These are phyloP conservation scores for Hypoxylon subgilvum DNA, from an alignment of 495 filamentous ascomycete genomes.

Conservation along the genomic window DNA sequence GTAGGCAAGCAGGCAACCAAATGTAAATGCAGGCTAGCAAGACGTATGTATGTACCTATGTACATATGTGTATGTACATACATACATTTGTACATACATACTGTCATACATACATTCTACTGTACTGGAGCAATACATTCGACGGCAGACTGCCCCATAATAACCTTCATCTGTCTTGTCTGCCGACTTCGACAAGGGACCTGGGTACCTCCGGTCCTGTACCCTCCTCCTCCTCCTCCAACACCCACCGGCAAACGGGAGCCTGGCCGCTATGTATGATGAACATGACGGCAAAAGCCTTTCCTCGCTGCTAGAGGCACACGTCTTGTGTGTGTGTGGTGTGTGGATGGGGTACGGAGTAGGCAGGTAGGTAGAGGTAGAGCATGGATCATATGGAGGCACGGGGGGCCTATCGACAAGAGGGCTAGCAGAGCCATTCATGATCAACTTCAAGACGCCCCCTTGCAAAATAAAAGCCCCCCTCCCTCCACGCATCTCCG, in stretches of 20 bases:
- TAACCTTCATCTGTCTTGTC: conserved; percentile 38
- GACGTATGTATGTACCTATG: too few relatives aligned
- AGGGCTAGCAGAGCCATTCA: conserved; percentile 35
- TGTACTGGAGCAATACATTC: conserved; percentile 27
- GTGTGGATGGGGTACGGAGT: conserved; percentile 40
- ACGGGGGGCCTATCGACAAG: conserved; percentile 43
- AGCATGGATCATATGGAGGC: conserved; percentile 46
- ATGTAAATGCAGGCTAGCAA: conserved; percentile 19
- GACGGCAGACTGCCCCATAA: conserved; percentile 29
- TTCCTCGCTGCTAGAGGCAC: conserved; percentile 25
- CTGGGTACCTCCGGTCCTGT: conserved; percentile 22
- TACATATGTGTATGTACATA: too few relatives aligned
- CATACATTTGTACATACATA: too few relatives aligned
- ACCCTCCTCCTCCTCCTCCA: conserved; percentile 36
- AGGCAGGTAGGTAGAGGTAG: conserved; percentile 45
- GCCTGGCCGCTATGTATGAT: conserved; percentile 40
- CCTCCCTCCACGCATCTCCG: conserved; percentile 37
- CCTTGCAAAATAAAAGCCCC: conserved; percentile 36
- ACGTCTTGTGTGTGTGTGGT: conserved; percentile 16
- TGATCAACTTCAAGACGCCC: conserved; percentile 6
- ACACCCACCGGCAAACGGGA: conserved; percentile 36
- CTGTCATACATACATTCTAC: conserved; percentile 30
- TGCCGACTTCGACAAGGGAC: conserved; percentile 30
- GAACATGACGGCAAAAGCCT: conserved; percentile 42
- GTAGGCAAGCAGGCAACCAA: not conserved